phyloP scores from a whole-genome alignment of 1,284 basidiomycete species.

The Salmacisia buchloeana region DNA sequence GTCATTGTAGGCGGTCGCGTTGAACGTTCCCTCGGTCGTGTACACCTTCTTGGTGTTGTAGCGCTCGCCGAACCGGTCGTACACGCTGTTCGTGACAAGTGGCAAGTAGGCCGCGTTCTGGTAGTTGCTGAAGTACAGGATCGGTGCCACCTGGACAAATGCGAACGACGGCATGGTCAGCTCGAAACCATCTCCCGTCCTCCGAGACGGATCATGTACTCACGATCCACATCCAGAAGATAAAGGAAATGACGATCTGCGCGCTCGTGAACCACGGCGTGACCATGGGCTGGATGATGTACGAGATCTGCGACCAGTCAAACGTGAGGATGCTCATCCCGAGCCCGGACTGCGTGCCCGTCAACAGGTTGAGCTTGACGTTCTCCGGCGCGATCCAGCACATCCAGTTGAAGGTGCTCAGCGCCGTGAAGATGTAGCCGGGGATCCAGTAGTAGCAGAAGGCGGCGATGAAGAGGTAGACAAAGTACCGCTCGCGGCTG shows the following conservation, averaged over 20 bases:
- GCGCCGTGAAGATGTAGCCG: conserved; percentile 56
- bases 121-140: conserved; percentile 11
- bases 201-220: conserved; percentile 59
- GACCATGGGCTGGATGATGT: conserved; percentile 8
- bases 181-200: conserved; percentile 19
- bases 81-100: conserved; percentile 18
- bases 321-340: conserved; percentile 2
- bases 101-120: conserved; percentile 12
- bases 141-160: background rate
- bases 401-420: conserved; percentile 49
- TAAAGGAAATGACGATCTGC: background rate
- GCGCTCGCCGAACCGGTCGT: conserved; percentile 6
- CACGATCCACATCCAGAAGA: conserved; percentile 44
- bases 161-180: background rate
- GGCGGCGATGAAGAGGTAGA: conserved; percentile 10
- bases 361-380: conserved; percentile 7
- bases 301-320: conserved; percentile 1
- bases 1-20: conserved; percentile 63
- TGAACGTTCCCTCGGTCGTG: conserved; percentile 53
- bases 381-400: conserved; percentile 14
- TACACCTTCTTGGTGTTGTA: conserved; percentile 6
- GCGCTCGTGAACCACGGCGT: conserved; percentile 6
- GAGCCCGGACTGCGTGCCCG: conserved; percentile 45
- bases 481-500: conserved; percentile 7
- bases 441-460: conserved; percentile 57